These are phyloP conservation scores for Dendrobium officinale DNA, from an alignment of 106 monocot genomes.

Conservation along the genomic window DNA sequence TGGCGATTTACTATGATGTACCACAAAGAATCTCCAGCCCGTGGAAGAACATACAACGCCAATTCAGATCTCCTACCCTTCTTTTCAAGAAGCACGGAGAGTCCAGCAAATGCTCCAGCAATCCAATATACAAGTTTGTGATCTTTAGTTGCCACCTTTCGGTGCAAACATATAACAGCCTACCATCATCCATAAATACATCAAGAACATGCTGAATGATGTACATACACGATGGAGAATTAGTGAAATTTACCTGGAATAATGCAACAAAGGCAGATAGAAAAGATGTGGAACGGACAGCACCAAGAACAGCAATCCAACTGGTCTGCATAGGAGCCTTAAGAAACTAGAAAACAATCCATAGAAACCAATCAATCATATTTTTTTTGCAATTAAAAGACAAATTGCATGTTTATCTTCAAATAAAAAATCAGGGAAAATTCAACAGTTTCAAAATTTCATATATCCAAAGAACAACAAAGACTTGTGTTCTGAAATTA, in stretches of 20 bases:
- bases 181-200: slow-evolving; percentile 17
- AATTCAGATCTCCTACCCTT: slow-evolving; percentile 83
- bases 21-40: slow-evolving; percentile 95
- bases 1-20: slow-evolving; percentile 83
- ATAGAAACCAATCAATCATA: slow-evolving; percentile 8
- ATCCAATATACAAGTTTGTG: slow-evolving; percentile 91
- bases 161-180: slow-evolving; percentile 79
- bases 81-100: slow-evolving; percentile 90
- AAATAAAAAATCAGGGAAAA: background rate
- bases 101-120: slow-evolving; percentile 74
- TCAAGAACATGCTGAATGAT: slow-evolving; percentile 4
- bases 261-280: slow-evolving; percentile 92
- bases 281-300: slow-evolving; percentile 87
- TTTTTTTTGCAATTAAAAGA: background rate
- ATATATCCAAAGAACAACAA: background rate
- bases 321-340: slow-evolving; percentile 64
- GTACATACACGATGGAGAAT: background rate
- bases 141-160: slow-evolving; percentile 80
- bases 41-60: slow-evolving; percentile 95
- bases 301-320: slow-evolving; percentile 80
- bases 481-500: background rate
- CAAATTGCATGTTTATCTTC: background rate
- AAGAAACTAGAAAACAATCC: slow-evolving; percentile 59
- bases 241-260: slow-evolving; percentile 65
- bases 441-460: background rate